These are phyloP conservation scores for Carex scoparia DNA, from an alignment of 176 grass and related monocot genomes.

Conservation along the genomic window DNA sequence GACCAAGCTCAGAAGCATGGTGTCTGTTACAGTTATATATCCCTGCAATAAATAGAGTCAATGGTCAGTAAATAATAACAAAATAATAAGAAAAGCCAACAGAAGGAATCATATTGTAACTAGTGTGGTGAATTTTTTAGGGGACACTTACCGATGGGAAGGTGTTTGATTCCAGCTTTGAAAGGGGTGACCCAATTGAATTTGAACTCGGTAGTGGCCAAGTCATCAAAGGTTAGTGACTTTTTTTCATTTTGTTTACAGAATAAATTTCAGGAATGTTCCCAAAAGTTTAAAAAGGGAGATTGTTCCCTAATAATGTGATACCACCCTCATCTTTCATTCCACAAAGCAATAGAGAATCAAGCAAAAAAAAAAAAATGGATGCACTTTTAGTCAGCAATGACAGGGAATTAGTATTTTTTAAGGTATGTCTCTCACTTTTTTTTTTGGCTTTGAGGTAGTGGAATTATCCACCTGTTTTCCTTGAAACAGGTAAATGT, in stretches of 20 bases:
- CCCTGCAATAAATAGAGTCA: background rate
- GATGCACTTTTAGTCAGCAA: background rate
- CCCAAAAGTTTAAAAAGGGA: background rate
- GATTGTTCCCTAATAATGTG: background rate
- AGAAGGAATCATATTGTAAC: conserved; percentile 12
- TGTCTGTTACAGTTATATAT: background rate
- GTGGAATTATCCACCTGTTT: background rate
- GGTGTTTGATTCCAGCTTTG: conserved; percentile 97
- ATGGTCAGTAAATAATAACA: background rate
- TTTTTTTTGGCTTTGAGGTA: background rate
- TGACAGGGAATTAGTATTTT: background rate
- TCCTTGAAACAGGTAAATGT: background rate
- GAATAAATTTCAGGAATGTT: background rate
- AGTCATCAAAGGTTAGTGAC: conserved; percentile 81
- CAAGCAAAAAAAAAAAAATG: background rate
- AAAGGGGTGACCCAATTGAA: conserved; percentile 95
- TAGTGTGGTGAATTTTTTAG: conserved; percentile 37
- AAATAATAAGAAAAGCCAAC: background rate
- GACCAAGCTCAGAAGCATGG: background rate
- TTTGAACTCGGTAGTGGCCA: conserved; percentile 93
- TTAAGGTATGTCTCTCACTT: background rate
- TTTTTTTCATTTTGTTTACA: background rate
- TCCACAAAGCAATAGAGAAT: background rate
- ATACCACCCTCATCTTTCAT: background rate
- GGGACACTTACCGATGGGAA: conserved; percentile 85